Percentiles rank a stretch among this genome's conserved stretches.
These are phyloP conservation scores for Skeletonema potamos DNA, from an alignment of 108 stramenopile genomes.

Conservation along the genomic window DNA sequence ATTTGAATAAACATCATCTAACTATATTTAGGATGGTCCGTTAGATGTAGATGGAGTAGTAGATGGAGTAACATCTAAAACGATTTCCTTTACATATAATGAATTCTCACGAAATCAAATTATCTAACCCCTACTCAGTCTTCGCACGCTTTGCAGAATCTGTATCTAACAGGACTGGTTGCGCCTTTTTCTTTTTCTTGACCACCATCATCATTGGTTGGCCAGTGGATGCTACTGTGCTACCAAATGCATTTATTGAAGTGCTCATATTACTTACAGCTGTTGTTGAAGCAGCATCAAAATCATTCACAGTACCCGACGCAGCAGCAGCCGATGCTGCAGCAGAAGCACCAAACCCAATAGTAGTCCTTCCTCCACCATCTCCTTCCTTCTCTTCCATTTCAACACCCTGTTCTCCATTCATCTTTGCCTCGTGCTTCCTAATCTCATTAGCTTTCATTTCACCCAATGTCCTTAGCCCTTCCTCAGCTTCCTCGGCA, in stretches of 20 bases:
- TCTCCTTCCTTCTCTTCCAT: conserved; percentile 23
- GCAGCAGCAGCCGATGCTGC: not conserved
- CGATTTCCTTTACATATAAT: not conserved
- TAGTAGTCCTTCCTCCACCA: conserved; percentile 37
- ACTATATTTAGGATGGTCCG: not conserved
- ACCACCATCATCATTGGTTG: conserved; percentile 6
- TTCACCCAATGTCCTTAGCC: conserved; percentile 49
- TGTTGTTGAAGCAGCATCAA: not conserved
- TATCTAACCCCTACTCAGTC: not conserved
- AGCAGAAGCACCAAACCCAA: conserved; percentile 35
- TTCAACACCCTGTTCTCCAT: conserved; percentile 11
- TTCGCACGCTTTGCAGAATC: not conserved
- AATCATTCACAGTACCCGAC: not conserved
- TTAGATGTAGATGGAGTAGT: not conserved
- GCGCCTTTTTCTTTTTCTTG: conserved; percentile 7
- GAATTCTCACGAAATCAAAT: not conserved
- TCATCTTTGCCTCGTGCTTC: conserved; percentile 22
- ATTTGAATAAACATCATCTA: not conserved
- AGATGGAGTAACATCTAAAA: too few relatives aligned
- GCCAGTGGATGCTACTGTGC: not conserved
- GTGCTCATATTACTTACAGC: not conserved
- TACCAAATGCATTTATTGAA: not conserved
- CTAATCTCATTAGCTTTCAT: conserved; percentile 61
- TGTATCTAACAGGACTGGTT: not conserved
- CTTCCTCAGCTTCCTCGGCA: conserved; percentile 58